Evolutionary conservation across 352 stramenopile genomes (phyloP).

Genomic region (Phytopythium litorale): DNA sequence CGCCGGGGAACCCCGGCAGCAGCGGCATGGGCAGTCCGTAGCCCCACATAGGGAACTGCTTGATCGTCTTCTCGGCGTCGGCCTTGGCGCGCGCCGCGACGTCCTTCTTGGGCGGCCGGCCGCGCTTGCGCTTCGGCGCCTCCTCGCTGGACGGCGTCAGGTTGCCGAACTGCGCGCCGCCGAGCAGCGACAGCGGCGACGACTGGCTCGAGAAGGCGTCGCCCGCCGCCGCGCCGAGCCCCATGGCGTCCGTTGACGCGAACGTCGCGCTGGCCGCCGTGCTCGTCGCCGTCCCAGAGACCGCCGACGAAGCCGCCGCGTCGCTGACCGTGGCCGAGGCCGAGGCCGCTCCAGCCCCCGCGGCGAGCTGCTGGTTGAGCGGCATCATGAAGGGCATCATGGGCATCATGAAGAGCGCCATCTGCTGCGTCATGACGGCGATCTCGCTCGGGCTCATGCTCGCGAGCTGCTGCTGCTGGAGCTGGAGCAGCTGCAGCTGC

Average conservation of each 20-base stretch:
- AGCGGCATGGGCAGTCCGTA: slow-evolving; percentile 56
- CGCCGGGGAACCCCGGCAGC: slow-evolving; percentile 36
- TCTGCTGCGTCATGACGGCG: slow-evolving; percentile 57
- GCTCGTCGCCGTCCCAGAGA: not conserved
- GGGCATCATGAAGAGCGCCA: slow-evolving; percentile 74
- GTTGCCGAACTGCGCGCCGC: slow-evolving; percentile 17
- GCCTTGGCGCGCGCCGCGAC: slow-evolving; percentile 41
- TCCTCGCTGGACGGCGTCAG: slow-evolving; percentile 37
- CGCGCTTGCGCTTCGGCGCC: slow-evolving; percentile 64
- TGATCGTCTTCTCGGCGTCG: slow-evolving; percentile 49
- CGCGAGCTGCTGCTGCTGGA: slow-evolving; percentile 46
- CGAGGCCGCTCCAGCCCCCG: not conserved
- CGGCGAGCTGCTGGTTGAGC: slow-evolving; percentile 33
- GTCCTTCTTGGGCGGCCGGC: slow-evolving; percentile 63
- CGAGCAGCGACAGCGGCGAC: slow-evolving; percentile 27
- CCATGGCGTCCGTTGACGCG: slow-evolving; percentile 1
- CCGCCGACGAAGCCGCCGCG: not conserved
- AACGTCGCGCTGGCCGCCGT: not conserved
- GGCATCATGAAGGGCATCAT: slow-evolving; percentile 77
- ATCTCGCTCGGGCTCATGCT: slow-evolving; percentile 57
- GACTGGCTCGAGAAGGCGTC: slow-evolving; percentile 20
- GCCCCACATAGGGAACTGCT: slow-evolving; percentile 62
- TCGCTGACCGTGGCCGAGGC: not conserved
- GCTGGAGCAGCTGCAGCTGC: slow-evolving; percentile 57
- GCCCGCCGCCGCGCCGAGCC: slow-evolving; percentile 4